Evolutionary conservation across 1,284 basidiomycete species (phyloP).

Genomic region (Prillingera fragicola): DNA sequence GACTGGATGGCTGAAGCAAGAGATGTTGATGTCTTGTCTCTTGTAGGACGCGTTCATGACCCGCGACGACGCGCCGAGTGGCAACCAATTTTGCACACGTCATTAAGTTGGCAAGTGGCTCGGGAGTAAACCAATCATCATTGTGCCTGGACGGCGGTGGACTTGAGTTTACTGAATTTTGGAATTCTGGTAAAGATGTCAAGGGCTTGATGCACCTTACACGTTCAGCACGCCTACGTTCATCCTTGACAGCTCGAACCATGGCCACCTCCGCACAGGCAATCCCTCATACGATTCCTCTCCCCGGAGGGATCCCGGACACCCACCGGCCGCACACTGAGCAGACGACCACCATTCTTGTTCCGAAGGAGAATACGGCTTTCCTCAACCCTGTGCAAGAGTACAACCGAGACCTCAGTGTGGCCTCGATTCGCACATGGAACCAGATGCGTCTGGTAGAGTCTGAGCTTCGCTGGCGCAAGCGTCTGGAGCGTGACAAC

Average conservation of each 20-base stretch:
- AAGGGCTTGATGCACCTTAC: too few species aligned
- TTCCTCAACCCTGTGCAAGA: conserved; percentile 98
- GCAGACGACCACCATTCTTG: conserved; percentile 73
- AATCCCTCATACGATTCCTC: conserved; percentile 34
- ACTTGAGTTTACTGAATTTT: background rate
- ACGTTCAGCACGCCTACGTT: background rate
- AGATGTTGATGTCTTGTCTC: background rate
- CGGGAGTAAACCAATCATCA: conserved; percentile 2
- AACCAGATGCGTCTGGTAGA: conserved; percentile 53
- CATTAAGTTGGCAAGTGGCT: too few species aligned
- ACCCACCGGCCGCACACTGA: conserved; percentile 77
- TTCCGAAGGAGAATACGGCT: conserved; percentile 68
- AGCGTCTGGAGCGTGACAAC: conserved; percentile 43
- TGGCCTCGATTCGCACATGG: conserved; percentile 77
- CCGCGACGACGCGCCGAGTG: too few species aligned
- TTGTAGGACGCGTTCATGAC: too few species aligned
- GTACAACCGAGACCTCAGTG: conserved; percentile 92
- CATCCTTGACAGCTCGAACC: too few species aligned
- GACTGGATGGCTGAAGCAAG: background rate
- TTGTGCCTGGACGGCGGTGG: background rate
- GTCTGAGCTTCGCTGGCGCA: conserved; percentile 53
- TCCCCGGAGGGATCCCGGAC: conserved; percentile 55
- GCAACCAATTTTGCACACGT: too few species aligned
- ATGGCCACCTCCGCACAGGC: conserved; percentile 7
- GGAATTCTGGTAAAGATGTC: background rate